Evolutionary conservation across 306 rosid species (phyloP).

Genomic region (Sindora glabra): DNA sequence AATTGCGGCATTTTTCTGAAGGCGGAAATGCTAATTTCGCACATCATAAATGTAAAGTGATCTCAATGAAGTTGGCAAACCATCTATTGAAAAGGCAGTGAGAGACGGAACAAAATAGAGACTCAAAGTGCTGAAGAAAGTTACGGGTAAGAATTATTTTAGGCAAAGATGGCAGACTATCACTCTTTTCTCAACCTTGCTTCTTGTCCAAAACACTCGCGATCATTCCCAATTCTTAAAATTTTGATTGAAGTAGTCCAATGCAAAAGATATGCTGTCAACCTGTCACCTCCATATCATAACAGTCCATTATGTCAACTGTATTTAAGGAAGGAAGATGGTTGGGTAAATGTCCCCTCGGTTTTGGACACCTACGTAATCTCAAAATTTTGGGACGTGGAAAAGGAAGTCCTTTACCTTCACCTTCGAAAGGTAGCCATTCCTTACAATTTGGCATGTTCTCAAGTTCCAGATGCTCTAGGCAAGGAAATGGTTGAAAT

Average conservation of each 20-base stretch:
- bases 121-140: not conserved
- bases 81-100: not conserved
- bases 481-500: constrained; percentile 13
- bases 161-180: not conserved
- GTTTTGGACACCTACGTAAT: constrained; percentile 10
- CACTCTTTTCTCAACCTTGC: not conserved
- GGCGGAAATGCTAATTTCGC: constrained; percentile 1
- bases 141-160: not conserved
- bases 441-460: constrained; percentile 1
- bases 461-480: not conserved
- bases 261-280: too few relatives aligned
- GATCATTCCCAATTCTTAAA: not conserved
- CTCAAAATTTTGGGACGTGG: not conserved
- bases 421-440: not conserved
- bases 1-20: not conserved
- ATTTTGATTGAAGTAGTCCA: too few relatives aligned
- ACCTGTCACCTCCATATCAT: not conserved
- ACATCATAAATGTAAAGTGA: not conserved
- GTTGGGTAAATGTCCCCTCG: constrained; percentile 10
- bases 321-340: not conserved
- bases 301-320: not conserved
- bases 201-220: not conserved
- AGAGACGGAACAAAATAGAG: not conserved
- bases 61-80: not conserved
- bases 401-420: not conserved